Evolutionary conservation across 192 early-diverging fungal species (phyloP), one percentile per base, ranked within the genome.

Genomic region (Coemansia reversa): DNA sequence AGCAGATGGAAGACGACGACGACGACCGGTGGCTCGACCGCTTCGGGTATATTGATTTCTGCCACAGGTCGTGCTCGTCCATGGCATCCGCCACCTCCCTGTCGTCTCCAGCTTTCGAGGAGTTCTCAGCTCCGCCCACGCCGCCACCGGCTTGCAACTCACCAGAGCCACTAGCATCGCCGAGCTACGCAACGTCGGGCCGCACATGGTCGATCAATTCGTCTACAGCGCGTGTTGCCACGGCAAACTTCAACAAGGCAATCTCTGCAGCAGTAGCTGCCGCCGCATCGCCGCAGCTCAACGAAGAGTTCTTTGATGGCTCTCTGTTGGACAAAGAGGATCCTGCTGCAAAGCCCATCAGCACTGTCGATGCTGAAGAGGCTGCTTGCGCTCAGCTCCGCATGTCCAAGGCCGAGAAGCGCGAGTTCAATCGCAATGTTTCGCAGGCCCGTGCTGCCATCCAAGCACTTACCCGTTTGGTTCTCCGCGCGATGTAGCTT

Each of bases 1-100:
- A 48, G 30, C 69, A 62, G 76, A 45, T 79, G 25, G 76, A 77
- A 51, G 58, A 28, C 6, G 60, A 69, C 47, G 48, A 56, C 28
- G 66, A 65, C 32, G 75, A 78, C 57, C 69, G 76, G 76, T 69
- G 70, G 28, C 60, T 63, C 19, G 54, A 79, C 22, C 71, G 76
- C 9, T 79, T 79, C 14, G 76, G 76, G 35, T 74, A 79, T 52
- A 74, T 79, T 63, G 76, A 79, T 65, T 74, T 79, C 66, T 67
- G 76, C 18, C 70, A 71, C 16, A 59, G 49, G 16, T 73, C 70
- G 24, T 58, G 62, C 1, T 48, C 65, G 5, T 66, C 70, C 14
- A 42, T 69, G 11, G 58, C 60, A 49, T 47, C 58, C 19, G 35
- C 51, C 47, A 51, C 33, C 22, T 53, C n/a, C 12, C 35, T 39